phyloP scores from a whole-genome alignment of 2,329 filamentous ascomycete species.

The Fusarium citri region DNA sequence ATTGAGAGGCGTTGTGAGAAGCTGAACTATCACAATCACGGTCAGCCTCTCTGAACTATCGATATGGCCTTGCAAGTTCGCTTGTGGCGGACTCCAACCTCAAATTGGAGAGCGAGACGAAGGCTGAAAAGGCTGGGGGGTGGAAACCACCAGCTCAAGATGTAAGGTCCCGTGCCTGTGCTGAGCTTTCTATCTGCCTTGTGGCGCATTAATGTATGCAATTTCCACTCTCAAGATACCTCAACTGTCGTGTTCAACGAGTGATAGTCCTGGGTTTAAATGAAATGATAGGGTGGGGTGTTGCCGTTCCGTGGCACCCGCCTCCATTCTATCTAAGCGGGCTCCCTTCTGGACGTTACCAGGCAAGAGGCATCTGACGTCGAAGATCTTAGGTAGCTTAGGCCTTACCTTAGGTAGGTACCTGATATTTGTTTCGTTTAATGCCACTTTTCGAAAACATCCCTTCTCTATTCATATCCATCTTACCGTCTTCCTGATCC shows the following conservation, averaged over 20 bases:
- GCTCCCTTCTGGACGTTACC: background rate
- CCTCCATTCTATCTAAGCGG: constrained; percentile 1
- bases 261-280: background rate
- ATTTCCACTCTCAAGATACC: background rate
- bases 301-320: constrained; percentile 8
- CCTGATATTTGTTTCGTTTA: background rate
- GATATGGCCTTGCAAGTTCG: background rate
- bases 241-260: background rate
- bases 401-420: background rate
- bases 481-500: background rate
- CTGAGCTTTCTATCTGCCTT: background rate
- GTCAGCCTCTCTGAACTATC: constrained; percentile 11
- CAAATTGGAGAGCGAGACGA: constrained; percentile 7
- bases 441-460: background rate
- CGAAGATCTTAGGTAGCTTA: constrained; percentile 14
- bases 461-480: background rate
- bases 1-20: background rate
- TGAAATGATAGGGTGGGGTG: constrained; percentile 9
- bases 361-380: constrained; percentile 32
- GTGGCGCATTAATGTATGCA: background rate
- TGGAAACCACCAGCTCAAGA: background rate
- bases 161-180: constrained; percentile 10
- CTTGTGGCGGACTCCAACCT: constrained; percentile 3
- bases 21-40: background rate
- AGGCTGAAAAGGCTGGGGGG: constrained; percentile 5